These are phyloP conservation scores for Sporothrix curviconia DNA, from an alignment of 2,329 filamentous ascomycete genomes.

Conservation along the genomic window DNA sequence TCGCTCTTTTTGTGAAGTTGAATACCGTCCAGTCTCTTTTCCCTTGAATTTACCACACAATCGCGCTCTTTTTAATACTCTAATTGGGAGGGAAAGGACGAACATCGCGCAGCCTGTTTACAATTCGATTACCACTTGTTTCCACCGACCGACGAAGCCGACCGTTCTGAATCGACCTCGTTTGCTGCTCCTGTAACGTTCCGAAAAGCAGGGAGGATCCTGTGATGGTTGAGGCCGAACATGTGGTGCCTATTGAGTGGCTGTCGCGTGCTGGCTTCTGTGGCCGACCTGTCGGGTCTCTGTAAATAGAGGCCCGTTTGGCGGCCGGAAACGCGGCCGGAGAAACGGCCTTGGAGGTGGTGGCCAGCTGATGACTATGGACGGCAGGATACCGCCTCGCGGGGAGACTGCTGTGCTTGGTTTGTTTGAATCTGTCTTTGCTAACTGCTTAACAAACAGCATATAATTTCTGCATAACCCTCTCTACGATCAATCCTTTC, in stretches of 20 bases:
- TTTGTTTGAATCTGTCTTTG: no score
- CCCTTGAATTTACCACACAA: constrained; percentile 6
- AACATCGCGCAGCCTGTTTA: not conserved
- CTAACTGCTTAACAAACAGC: not conserved
- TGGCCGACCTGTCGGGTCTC: not conserved
- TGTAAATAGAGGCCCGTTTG: not conserved
- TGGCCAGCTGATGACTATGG: not conserved
- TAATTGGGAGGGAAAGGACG: not conserved
- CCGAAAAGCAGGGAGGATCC: not conserved
- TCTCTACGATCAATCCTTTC: not conserved
- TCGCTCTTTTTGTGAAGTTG: constrained; percentile 37
- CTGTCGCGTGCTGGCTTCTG: not conserved
- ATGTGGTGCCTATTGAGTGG: not conserved
- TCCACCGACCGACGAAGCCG: constrained; percentile 17
- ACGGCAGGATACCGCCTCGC: no score
- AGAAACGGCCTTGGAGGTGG: not conserved
- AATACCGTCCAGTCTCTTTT: constrained; percentile 41
- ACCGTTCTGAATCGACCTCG: constrained; percentile 10
- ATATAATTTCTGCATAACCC: not conserved
- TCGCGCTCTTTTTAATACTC: constrained; percentile 1
- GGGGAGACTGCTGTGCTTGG: no score
- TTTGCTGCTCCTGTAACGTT: not conserved
- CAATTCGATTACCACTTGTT: not conserved
- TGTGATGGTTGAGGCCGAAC: not conserved
- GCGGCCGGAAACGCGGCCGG: not conserved